Conservation (phyloP, 176 grass and related monocot genomes). For the Paspalum notatum region DNA sequence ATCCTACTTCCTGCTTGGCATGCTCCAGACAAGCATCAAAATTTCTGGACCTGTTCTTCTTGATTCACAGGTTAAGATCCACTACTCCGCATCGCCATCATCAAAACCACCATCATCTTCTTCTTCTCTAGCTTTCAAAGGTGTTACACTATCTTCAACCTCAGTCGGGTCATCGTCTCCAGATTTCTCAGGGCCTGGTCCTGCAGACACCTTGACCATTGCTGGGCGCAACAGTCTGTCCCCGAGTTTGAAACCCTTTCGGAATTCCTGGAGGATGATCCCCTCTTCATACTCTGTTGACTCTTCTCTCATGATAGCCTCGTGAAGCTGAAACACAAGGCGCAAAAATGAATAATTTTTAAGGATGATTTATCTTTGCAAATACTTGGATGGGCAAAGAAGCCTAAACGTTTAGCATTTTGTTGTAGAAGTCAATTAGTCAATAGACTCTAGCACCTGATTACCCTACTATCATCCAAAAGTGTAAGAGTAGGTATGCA, state of each 20-base stretch:
- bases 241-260: slow-evolving; percentile 90
- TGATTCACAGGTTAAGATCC: slow-evolving; percentile 22
- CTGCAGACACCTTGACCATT: slow-evolving; percentile 94
- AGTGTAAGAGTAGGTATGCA: background rate
- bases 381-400: slow-evolving; percentile 10
- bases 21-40: slow-evolving; percentile 51
- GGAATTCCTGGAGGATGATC: slow-evolving; percentile 90
- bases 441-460: background rate
- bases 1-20: slow-evolving; percentile 42
- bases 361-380: background rate
- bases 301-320: slow-evolving; percentile 94
- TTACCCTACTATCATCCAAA: slow-evolving; percentile 15
- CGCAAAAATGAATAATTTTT: slow-evolving; percentile 15
- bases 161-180: slow-evolving; percentile 30
- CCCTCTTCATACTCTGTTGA: slow-evolving; percentile 79
- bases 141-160: slow-evolving; percentile 62
- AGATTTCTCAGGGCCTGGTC: slow-evolving; percentile 67
- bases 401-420: background rate
- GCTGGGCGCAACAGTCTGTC: slow-evolving; percentile 81
- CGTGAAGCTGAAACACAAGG: slow-evolving; percentile 71
- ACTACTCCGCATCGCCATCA: slow-evolving; percentile 43
- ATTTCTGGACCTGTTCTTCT: slow-evolving; percentile 47
- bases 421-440: background rate
- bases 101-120: slow-evolving; percentile 43
- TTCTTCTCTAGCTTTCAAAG: slow-evolving; percentile 20